These are phyloP conservation scores for Spathaspora hagerdaliae DNA, from an alignment of 805 yeast species.

Conservation along the genomic window DNA sequence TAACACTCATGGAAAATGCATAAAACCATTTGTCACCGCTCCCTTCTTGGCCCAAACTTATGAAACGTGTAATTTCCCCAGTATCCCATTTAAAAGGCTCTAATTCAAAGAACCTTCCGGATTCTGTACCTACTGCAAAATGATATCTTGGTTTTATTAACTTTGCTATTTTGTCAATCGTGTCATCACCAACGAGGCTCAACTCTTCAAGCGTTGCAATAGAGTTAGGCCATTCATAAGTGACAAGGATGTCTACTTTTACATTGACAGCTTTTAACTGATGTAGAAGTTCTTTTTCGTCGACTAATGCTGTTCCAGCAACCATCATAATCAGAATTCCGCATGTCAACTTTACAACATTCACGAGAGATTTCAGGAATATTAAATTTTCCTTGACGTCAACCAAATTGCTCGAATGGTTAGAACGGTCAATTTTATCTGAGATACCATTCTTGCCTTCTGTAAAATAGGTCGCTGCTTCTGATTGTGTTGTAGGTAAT, in stretches of 20 bases:
- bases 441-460: conserved; percentile 15
- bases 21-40: conserved; percentile 63
- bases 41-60: conserved; percentile 61
- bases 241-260: conserved; percentile 50
- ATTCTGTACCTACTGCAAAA: conserved; percentile 51
- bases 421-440: conserved; percentile 5
- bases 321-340: conserved; percentile 49
- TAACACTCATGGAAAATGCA: conserved; percentile 47
- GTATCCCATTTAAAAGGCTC: conserved; percentile 56
- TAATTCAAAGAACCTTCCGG: conserved; percentile 50
- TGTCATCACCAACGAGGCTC: conserved; percentile 39
- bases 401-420: not conserved
- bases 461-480: conserved; percentile 24
- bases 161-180: conserved; percentile 45
- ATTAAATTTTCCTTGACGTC: conserved; percentile 24
- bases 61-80: conserved; percentile 51
- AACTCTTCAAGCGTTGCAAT: conserved; percentile 44
- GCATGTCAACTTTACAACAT: conserved; percentile 29
- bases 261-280: conserved; percentile 1
- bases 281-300: conserved; percentile 5
- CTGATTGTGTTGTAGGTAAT: conserved; percentile 16
- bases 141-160: conserved; percentile 60
- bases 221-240: conserved; percentile 49
- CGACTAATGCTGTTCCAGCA: conserved; percentile 15
- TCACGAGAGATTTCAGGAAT: conserved; percentile 30